Percentiles rank a stretch among this genome's conserved stretches.
Conservation (phyloP, 805 yeast genomes). For the Lipomyces starkeyi region DNA sequence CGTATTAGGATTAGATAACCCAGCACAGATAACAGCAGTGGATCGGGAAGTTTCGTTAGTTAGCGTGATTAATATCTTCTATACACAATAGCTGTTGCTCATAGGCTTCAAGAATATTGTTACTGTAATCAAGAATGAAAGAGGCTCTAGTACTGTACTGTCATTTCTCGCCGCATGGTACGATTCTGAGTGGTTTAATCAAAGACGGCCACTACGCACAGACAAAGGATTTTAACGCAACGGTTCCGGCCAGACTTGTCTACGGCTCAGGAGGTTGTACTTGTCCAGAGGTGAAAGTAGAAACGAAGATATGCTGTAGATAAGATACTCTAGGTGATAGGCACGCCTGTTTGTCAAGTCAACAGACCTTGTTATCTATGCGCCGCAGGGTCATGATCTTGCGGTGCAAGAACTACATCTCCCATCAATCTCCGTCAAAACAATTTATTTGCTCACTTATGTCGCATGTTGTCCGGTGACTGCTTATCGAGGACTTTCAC, state of each 20-base stretch:
- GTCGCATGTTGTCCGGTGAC: neutral
- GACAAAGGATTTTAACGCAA: neutral
- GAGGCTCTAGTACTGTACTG: too few species aligned
- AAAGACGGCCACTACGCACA: neutral
- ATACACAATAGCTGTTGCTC: too few species aligned
- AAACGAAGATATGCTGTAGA: constrained; percentile 1
- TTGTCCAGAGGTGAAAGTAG: constrained; percentile 3
- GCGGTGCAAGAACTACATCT: neutral
- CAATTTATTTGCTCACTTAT: neutral
- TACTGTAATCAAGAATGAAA: too few species aligned
- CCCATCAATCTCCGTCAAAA: neutral
- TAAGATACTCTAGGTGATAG: neutral
- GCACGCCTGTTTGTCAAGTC: neutral
- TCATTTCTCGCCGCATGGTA: too few species aligned
- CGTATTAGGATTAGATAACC: too few species aligned
- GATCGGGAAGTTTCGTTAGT: too few species aligned
- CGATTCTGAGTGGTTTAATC: neutral
- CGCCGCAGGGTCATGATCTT: neutral
- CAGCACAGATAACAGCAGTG: too few species aligned
- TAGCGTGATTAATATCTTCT: too few species aligned
- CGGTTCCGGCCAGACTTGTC: constrained; percentile 1
- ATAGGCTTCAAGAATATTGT: too few species aligned
- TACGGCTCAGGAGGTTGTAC: constrained; percentile 3
- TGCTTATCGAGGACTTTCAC: constrained; percentile 3
- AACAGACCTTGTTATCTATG: constrained; percentile 6